These are phyloP conservation scores for Nepenthes alata DNA, from an alignment of 179 eudicot species.

Conservation along the genomic window DNA sequence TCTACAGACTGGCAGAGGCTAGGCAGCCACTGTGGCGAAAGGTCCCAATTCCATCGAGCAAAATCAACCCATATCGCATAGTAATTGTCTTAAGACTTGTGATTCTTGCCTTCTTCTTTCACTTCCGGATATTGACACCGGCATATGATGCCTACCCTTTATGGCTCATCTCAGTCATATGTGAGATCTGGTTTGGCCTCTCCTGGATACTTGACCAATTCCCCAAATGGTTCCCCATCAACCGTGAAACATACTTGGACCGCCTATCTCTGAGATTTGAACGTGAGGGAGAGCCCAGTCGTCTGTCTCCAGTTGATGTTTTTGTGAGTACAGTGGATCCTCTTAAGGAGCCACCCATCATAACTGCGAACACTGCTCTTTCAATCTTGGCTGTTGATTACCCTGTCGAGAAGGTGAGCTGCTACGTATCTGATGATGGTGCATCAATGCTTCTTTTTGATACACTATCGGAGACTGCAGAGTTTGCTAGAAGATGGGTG, in stretches of 20 bases:
- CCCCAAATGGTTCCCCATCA: constrained; percentile 13
- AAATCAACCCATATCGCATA: constrained; percentile 12
- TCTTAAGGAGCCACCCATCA: constrained; percentile 12
- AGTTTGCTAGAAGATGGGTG: constrained; percentile 14
- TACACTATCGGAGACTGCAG: constrained; percentile 10
- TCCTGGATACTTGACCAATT: constrained; percentile 14
- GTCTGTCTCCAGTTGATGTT: constrained; percentile 6
- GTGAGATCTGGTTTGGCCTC: constrained; percentile 14
- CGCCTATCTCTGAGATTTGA: constrained; percentile 11
- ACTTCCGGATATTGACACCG: constrained; percentile 11
- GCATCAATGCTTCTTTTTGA: constrained; percentile 14
- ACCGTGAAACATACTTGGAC: constrained; percentile 12
- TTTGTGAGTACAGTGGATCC: constrained; percentile 14
- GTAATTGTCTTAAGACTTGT: constrained; percentile 10
- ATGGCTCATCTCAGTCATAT: constrained; percentile 11
- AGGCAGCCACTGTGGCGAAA: constrained; percentile 14
- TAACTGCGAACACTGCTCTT: constrained; percentile 13
- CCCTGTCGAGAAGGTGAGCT: constrained; percentile 10
- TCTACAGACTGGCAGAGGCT: constrained; percentile 12
- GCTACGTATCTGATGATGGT: constrained; percentile 14
- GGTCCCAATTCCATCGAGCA: constrained; percentile 11
- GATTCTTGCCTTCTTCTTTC: constrained; percentile 10
- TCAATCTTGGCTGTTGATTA: constrained; percentile 11
- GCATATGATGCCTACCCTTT: constrained; percentile 13
- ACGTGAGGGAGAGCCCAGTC: constrained; percentile 9